Evolutionary conservation across 2,329 filamentous ascomycete species (phyloP), one percentile per base, ranked within the genome.

Genomic region (Drechmeria coniospora): DNA sequence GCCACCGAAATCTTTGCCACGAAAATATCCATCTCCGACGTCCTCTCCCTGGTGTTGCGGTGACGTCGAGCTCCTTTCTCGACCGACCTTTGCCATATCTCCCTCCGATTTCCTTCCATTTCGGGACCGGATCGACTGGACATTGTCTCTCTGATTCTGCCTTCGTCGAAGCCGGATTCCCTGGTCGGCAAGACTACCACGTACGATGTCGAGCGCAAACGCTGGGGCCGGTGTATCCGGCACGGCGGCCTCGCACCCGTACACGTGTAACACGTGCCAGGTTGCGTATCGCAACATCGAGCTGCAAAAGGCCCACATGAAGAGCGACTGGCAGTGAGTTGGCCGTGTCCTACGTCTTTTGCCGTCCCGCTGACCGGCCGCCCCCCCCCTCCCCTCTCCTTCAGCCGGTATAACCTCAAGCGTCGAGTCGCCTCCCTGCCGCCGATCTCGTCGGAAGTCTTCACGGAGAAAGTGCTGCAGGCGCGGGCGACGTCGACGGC

Each of bases 211-310:
- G 35, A 53, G 46, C 36, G 43, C 39, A 27, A 48, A 51, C 33
- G 37, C 50, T 28, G 42, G 49, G 17, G 32, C 43, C 28, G 40
- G 43, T 17, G 40, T 41, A 25, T 42, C 43, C 30, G 47, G 44
- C 36, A 52, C 49, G 6, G 44, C 57, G 11, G 46, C 68, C 18
- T 65, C 76, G 15, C 83, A 94, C 50, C 87, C 90, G 2, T 98
- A 87, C 59, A 95, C 87, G 31, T 98, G 90, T 73, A 98, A 95
- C 56, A 90, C 86, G 32, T 98, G 90, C 50, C 83, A 93, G 52
- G 86, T 98, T 42, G 90, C 87, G 28, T 98, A 95, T 58, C 78
- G 87, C 40, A 84, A 82, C 49, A 84, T 81, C 51, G 87, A 95
- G 49, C 67, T 92, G 31, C 90, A 98, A 59, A 77, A 90, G 51